Base-by-base conservation (phyloP, 352 stramenopile species). In the Globisporangium okanoganense region DNA sequence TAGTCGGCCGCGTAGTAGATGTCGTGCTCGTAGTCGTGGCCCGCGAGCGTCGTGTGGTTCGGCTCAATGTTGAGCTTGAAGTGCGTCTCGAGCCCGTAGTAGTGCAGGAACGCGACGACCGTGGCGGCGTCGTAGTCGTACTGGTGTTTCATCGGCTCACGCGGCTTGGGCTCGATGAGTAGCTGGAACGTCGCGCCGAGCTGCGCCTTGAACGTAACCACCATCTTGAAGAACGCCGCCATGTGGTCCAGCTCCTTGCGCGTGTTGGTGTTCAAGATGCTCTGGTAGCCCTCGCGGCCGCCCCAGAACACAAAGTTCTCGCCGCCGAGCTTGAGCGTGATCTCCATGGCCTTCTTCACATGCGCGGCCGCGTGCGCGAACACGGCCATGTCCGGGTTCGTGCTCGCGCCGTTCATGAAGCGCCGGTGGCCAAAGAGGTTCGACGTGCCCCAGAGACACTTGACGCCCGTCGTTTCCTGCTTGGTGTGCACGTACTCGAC, bases 61-160 rank as follows among this genome's bases (percentile, higher is more conserved):
- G 86, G 83, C 70, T 95, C 86, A 60, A 96, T 91, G 71, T 96
- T 95, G 48, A 96, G 67, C 67, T 94, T 91, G 69, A 96, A 95
- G 57, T 96, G 70, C 33, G 88, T 70, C 25, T 88, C 67, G 20
- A 96, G 69, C 5, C 72, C 77, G 65, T 96, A 90, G 49, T 61
- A 72, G 58, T 85, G 70, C 40, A 96, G 70, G 67, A 96, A 96
- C n/a, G 81, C 75, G 36, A 96, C 87, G 33, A 87, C 75, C 3
- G 86, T 94, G 27, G 88, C 80, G 8, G 85, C 85, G 58, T 96
- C 86, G 65, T 93, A 95, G 74, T 95, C 86, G 75, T 96, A 96
- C 72, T 95, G 85, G 69, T 95, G 88, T 70, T 94, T 94, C 62
- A 78, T 91, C 20, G 88, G 88, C 66, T 96, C 88, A 45, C 78